A percentile compares a stretch with the other conserved stretches of the same genome.
Conservation (phyloP, 1,139 yeast species). For the Suhomyces bokatorum region DNA sequence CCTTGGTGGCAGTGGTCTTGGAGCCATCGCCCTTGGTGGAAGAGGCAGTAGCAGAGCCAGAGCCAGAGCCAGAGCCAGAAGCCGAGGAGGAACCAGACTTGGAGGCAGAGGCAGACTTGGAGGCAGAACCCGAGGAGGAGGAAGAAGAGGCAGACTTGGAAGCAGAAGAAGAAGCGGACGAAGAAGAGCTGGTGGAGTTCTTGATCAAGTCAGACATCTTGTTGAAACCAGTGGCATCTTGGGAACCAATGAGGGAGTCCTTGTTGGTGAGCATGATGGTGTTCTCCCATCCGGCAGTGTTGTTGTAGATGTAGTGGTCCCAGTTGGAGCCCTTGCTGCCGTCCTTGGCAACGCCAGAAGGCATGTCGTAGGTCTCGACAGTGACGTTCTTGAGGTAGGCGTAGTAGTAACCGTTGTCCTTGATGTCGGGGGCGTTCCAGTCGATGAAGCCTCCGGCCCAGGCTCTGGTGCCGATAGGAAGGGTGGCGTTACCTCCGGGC, state of each 20-base stretch:
- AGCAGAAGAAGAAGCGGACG: constrained; percentile 9
- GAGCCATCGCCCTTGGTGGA: constrained; percentile 7
- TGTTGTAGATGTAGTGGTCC: constrained; percentile 58
- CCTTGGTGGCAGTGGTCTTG: not conserved
- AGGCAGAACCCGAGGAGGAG: constrained; percentile 5
- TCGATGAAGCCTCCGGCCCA: constrained; percentile 94
- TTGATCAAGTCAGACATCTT: constrained; percentile 40
- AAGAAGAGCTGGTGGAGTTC: constrained; percentile 7
- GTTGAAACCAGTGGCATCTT: constrained; percentile 66
- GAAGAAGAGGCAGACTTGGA: constrained; percentile 10
- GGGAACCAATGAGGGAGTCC: constrained; percentile 57
- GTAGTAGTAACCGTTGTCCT: constrained; percentile 75
- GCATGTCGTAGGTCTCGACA: constrained; percentile 71
- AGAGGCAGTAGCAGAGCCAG: constrained; percentile 1
- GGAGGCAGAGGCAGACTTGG: constrained; percentile 8
- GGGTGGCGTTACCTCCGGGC: constrained; percentile 81
- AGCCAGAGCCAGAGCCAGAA: constrained; percentile 1
- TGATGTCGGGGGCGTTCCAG: constrained; percentile 78
- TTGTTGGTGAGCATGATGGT: constrained; percentile 61
- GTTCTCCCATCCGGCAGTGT: constrained; percentile 44
- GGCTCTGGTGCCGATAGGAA: constrained; percentile 73
- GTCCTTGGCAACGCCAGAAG: constrained; percentile 39
- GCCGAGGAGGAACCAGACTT: not conserved
- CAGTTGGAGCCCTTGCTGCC: constrained; percentile 40
- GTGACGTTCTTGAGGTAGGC: constrained; percentile 60